Conservation (phyloP, 2,329 filamentous ascomycete genomes). For the Talaromyces piceae region DNA sequence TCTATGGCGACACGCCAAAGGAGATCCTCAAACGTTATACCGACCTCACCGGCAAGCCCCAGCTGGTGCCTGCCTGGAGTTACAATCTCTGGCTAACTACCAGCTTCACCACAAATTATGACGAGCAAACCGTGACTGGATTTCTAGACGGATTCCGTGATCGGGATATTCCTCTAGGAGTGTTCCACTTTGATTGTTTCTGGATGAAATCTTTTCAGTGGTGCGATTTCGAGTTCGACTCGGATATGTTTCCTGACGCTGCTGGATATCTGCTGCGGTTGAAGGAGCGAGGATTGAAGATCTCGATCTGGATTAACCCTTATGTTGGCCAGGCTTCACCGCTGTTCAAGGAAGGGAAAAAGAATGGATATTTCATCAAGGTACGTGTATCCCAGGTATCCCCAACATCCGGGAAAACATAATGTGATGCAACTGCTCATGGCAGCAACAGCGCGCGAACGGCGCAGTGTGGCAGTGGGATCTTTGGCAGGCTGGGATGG, state of each 20-base stretch:
- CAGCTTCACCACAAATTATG: conserved; percentile 63
- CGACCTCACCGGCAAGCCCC: conserved; percentile 57
- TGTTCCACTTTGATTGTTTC: conserved; percentile 72
- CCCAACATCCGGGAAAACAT: not conserved
- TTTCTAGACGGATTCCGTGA: conserved; percentile 63
- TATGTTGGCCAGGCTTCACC: conserved; percentile 64
- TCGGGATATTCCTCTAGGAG: conserved; percentile 58
- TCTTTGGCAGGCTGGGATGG: conserved; percentile 71
- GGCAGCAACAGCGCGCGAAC: conserved; percentile 47
- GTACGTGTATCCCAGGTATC: conserved; percentile 13
- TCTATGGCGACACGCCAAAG: conserved; percentile 64
- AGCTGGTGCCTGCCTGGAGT: conserved; percentile 62
- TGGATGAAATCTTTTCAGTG: conserved; percentile 70
- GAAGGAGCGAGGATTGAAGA: conserved; percentile 57
- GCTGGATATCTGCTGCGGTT: conserved; percentile 56
- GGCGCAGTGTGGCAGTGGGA: conserved; percentile 71
- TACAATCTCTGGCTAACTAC: conserved; percentile 71
- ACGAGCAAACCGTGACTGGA: conserved; percentile 57
- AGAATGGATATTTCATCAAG: conserved; percentile 60
- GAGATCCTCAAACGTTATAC: conserved; percentile 63
- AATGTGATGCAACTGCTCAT: not conserved
- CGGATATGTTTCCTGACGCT: conserved; percentile 61
- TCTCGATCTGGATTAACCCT: conserved; percentile 70
- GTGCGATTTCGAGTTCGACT: conserved; percentile 67
- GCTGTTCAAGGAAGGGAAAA: conserved; percentile 55